These are phyloP conservation scores for Trichoderma pleuroti DNA, from an alignment of 2,329 filamentous ascomycete genomes.

Conservation along the genomic window DNA sequence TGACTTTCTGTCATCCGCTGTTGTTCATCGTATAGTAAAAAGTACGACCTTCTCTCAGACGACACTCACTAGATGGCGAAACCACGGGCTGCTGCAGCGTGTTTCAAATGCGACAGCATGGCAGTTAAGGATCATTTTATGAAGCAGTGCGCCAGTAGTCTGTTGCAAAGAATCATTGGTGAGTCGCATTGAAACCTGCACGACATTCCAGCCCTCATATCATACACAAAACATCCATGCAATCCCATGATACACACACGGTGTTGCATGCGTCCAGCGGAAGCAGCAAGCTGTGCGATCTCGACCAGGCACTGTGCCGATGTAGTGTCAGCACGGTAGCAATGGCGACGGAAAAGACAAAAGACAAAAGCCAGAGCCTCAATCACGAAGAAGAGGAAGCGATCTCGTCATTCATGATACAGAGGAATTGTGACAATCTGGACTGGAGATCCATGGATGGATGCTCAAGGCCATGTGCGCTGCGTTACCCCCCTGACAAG, in stretches of 20 bases:
- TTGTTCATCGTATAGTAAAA: not conserved
- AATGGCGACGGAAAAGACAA: not conserved
- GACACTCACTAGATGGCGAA: not conserved
- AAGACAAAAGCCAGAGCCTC: not conserved
- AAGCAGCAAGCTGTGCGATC: not conserved
- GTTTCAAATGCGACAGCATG: slow-evolving; percentile 5
- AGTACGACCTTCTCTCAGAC: not conserved
- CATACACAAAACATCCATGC: not conserved
- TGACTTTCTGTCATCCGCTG: not conserved
- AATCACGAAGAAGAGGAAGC: not conserved
- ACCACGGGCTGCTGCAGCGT: not conserved
- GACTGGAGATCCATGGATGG: too few relatives aligned
- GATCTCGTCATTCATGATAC: not conserved
- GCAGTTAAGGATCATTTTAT: not conserved
- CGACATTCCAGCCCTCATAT: not conserved
- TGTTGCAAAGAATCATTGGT: not conserved
- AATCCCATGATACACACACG: not conserved
- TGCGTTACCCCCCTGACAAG: not conserved
- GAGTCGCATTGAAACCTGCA: not conserved
- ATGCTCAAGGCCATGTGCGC: not conserved
- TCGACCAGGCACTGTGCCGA: not conserved
- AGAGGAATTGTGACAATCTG: not conserved
- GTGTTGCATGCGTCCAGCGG: not conserved
- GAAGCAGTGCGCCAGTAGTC: not conserved
- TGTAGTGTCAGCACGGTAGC: not conserved